phyloP scores from a whole-genome alignment of 2,329 filamentous ascomycete species.

The Magnaporthales sp. region DNA sequence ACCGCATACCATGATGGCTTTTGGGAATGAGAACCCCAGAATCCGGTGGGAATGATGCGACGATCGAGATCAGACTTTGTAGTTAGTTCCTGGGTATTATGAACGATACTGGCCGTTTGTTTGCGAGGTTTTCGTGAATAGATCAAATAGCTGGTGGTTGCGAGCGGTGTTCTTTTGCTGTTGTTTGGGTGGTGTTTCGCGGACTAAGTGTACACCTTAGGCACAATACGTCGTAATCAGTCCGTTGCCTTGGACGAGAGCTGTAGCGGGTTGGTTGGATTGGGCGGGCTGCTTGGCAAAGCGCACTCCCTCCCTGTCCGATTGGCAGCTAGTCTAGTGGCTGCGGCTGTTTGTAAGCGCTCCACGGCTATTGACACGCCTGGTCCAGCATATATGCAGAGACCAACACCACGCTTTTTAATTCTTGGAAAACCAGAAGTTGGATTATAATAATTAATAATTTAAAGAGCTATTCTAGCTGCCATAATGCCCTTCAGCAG shows the following conservation, averaged over 20 bases:
- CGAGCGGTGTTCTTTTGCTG: background rate
- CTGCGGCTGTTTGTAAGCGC: background rate
- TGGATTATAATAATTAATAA: background rate
- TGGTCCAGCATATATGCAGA: background rate
- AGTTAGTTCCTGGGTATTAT: background rate
- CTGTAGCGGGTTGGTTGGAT: background rate
- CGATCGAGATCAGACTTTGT: background rate
- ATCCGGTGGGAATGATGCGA: background rate
- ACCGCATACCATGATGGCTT: constrained; percentile 24
- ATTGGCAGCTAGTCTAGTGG: background rate
- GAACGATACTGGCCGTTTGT: background rate
- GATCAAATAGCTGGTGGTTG: background rate
- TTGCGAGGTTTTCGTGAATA: background rate
- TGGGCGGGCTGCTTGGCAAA: background rate
- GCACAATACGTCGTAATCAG: background rate
- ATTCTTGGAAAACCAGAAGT: background rate
- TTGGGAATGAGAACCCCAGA: background rate
- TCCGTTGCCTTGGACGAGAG: background rate
- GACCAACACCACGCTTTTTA: background rate
- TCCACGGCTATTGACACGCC: background rate
- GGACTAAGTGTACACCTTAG: background rate
- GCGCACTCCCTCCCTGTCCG: background rate
- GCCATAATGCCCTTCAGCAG: background rate
- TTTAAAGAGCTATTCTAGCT: no score
- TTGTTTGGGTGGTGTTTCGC: background rate